phyloP scores from a whole-genome alignment of 345 rosid species.

The Eucalyptus globulus region DNA sequence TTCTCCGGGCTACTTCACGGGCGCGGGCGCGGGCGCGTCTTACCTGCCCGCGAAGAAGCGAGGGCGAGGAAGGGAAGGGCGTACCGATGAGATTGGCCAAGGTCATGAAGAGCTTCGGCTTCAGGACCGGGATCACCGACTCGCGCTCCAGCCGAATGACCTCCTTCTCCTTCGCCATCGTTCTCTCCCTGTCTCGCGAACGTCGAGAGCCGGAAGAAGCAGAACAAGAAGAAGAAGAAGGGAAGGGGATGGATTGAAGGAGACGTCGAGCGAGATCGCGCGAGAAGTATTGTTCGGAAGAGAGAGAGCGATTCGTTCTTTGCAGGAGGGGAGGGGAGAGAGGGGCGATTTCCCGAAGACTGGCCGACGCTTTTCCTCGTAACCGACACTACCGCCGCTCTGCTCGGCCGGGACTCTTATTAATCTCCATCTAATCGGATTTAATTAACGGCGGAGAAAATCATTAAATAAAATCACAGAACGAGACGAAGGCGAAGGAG shows the following conservation, averaged over 20 bases:
- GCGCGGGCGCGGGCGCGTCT: not conserved
- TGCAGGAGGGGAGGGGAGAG: not conserved
- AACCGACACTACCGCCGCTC: not conserved
- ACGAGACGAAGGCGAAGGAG: not conserved
- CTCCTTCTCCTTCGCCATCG: conserved; percentile 37
- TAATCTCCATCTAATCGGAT: not conserved
- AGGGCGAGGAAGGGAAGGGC: not conserved
- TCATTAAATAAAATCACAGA: not conserved
- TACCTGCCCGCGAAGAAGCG: not conserved
- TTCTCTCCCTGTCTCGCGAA: not conserved
- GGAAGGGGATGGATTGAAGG: not conserved
- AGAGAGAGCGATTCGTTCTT: not conserved
- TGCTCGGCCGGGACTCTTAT: not conserved
- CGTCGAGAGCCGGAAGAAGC: not conserved
- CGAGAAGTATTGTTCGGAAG: not conserved
- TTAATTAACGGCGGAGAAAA: not conserved
- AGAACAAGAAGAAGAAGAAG: not conserved
- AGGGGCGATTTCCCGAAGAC: not conserved
- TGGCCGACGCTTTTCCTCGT: not conserved
- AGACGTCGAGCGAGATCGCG: not conserved
- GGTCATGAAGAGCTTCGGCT: conserved; percentile 88
- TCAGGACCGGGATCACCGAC: conserved; percentile 85
- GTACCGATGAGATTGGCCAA: conserved; percentile 89
- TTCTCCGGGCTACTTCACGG: not conserved
- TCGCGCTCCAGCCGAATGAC: conserved; percentile 79